A percentile compares a stretch with the other conserved stretches of the same genome.
These are phyloP conservation scores for Macroventuria anomochaeta DNA, from an alignment of 2,329 filamentous ascomycete genomes.

Conservation along the genomic window DNA sequence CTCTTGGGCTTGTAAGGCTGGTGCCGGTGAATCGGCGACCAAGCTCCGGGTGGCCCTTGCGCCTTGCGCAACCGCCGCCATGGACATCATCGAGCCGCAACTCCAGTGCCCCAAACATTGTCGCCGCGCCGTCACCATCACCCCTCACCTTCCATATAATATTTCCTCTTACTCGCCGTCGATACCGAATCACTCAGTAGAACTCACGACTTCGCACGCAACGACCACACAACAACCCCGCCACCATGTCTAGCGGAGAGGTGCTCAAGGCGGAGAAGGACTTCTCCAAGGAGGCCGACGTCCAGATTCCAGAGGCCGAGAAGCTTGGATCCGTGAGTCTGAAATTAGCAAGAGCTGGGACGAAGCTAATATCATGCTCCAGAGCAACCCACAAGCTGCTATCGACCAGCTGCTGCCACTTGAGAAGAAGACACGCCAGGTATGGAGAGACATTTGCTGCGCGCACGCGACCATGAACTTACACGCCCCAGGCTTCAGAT, in stretches of 20 bases:
- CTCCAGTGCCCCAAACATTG: conserved; percentile 17
- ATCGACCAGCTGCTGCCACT: conserved; percentile 91
- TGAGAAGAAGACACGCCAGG: conserved; percentile 98
- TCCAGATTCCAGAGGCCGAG: conserved; percentile 88
- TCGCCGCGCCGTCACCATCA: conserved; percentile 15
- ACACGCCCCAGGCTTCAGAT: conserved; percentile 78
- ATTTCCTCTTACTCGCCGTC: background rate
- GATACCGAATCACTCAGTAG: background rate
- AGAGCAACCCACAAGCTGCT: conserved; percentile 82
- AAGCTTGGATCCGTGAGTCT: conserved; percentile 78
- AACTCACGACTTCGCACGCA: background rate
- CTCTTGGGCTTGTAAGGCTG: conserved; percentile 10
- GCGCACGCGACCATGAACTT: conserved; percentile 25
- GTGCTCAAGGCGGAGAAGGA: conserved; percentile 96
- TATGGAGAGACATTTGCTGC: conserved; percentile 48
- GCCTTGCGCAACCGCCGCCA: conserved; percentile 8
- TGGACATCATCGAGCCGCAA: conserved; percentile 21
- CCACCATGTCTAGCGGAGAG: conserved; percentile 77
- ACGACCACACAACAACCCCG: conserved; percentile 27
- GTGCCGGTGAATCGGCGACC: conserved; percentile 11
- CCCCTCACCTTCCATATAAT: background rate
- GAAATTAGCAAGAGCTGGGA: background rate
- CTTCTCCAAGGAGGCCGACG: conserved; percentile 95
- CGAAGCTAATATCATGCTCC: conserved; percentile 26
- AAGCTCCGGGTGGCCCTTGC: conserved; percentile 9